Evolutionary conservation across 2,329 filamentous ascomycete species (phyloP).

Genomic region (Drechslerella dactyloides): DNA sequence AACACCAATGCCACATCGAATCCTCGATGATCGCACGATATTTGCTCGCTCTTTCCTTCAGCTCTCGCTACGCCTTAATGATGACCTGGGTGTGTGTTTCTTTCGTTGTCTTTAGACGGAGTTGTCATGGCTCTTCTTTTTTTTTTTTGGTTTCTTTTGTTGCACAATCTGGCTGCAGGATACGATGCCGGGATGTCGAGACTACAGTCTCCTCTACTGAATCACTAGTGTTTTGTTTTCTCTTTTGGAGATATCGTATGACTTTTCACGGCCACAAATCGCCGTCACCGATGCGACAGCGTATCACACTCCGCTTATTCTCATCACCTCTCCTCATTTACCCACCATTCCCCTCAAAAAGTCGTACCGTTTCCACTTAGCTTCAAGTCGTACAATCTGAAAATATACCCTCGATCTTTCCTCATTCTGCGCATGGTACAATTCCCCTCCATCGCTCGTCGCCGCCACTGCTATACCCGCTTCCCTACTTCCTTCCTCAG

Average conservation of each 20-base stretch:
- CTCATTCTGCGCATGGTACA: no score
- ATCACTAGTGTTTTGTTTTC: conserved; percentile 24
- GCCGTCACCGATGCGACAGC: not conserved
- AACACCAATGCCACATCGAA: conserved; percentile 43
- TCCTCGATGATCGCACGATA: conserved; percentile 33
- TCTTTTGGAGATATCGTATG: conserved; percentile 12
- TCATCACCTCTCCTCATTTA: not conserved
- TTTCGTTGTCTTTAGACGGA: conserved; percentile 51
- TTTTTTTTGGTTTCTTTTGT: conserved; percentile 22
- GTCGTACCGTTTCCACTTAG: no score
- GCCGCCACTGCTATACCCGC: not conserved
- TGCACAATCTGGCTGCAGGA: conserved; percentile 38
- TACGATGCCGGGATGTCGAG: conserved; percentile 30
- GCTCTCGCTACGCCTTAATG: conserved; percentile 47
- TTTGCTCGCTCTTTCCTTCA: conserved; percentile 21
- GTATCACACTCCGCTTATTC: not conserved
- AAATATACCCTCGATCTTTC: no score
- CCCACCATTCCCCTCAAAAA: no score
- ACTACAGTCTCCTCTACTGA: conserved; percentile 29
- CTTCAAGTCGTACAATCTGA: no score
- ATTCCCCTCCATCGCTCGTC: not conserved
- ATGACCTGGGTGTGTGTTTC: conserved; percentile 28
- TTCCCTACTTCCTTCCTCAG: not conserved
- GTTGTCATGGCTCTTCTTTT: conserved; percentile 39
- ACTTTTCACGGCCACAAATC: conserved; percentile 17